These are phyloP conservation scores for Gossypium davidsonii DNA, from an alignment of 441 rosid genomes.

Conservation along the genomic window DNA sequence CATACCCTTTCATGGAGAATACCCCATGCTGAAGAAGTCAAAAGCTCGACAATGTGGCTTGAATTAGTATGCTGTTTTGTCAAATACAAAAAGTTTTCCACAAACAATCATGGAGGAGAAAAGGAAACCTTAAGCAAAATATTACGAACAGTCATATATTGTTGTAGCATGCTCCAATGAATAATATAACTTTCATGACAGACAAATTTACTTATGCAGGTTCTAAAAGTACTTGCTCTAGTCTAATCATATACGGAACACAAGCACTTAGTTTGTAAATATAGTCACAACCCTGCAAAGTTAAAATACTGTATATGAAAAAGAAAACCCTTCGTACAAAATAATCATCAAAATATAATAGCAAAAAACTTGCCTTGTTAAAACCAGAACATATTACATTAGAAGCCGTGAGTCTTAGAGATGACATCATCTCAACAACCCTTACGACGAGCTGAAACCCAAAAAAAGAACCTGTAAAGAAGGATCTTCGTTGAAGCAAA, in stretches of 20 bases:
- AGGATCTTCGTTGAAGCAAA: neutral
- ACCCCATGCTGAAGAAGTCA: conserved; percentile 59
- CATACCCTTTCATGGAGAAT: conserved; percentile 68
- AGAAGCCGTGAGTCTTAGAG: conserved; percentile 15
- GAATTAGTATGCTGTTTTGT: conserved; percentile 38
- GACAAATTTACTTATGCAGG: neutral
- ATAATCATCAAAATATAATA: neutral
- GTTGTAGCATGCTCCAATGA: neutral
- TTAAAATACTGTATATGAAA: neutral
- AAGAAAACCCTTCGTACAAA: neutral
- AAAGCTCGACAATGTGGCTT: conserved; percentile 46
- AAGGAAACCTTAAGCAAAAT: neutral
- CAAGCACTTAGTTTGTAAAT: neutral
- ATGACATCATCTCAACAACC: conserved; percentile 38
- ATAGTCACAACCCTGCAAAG: neutral
- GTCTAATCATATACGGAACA: neutral
- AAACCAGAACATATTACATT: conserved; percentile 51
- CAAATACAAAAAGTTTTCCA: neutral
- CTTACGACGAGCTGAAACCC: conserved; percentile 48
- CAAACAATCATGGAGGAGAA: neutral
- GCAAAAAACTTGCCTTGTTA: conserved; percentile 43
- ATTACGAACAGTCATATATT: neutral
- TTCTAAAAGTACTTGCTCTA: neutral
- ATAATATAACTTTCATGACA: neutral
- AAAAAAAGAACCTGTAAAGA: neutral